Base-by-base conservation (phyloP, 805 yeast genomes). In the Cyberlindnera veronae region DNA sequence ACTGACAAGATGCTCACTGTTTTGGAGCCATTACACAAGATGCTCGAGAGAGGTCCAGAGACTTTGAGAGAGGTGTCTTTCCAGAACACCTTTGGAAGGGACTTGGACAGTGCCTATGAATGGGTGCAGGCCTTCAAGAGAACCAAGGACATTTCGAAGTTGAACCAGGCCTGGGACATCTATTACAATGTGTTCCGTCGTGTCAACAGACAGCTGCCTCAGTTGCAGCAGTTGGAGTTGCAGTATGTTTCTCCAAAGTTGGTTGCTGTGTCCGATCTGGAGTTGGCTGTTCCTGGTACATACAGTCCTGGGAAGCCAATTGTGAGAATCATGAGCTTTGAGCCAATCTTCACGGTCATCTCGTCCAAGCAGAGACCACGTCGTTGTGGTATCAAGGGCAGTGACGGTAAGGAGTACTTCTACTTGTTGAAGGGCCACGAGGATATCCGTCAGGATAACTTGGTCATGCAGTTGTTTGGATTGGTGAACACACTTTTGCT, bases 121-220 rank as follows among this genome's bases (percentile, higher is more conserved):
- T 91, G 97, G 96, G 83, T 90, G 1, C 69, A 81, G 59, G 86
- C 87, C 55, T 93, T 78, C 66, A 82, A 87, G 58, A 71, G 88
- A 33, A 84, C 95, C 0, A 85, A 81, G 44, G 98, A 93, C 58
- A 77, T 81, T 36, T 81, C 95, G 18, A 91, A 89, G 52, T 64
- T 91, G 62, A 89, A 90, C 55, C 98, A 93, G 62, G 98, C 98
- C 0, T 91, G 99, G 99, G 98, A 91, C 60, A 82, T 90, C 14
- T 91, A 91, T 59, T 90, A 91, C 62, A 84, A 84, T 50, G 96
- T 93, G 3, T 93, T 91, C 77, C 77, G 96, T 51, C 76, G 95
- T 47, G 88, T 93, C 40, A 81, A 90, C 45, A 76, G 95, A 48
- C 96, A 89, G 60, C 64, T 93, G 28, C 95, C 95, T 1, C 95